Conservation (phyloP, 768 basidiomycete species). For the Porpolomopsis calyptriformis region DNA sequence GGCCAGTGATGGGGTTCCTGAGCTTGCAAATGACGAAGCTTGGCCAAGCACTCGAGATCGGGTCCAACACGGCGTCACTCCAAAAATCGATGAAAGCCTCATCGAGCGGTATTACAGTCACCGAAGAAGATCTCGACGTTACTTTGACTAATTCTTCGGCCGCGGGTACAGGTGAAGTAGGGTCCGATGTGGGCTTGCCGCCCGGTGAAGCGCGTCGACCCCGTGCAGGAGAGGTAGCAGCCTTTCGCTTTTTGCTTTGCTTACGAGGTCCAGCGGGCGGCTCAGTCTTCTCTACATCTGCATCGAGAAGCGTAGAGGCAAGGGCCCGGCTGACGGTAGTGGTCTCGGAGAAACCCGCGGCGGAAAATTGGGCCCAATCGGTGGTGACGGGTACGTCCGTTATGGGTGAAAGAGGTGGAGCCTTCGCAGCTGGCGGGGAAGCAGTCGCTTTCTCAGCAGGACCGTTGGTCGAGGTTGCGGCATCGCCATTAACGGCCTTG, state of each 20-base stretch:
- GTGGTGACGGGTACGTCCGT: slow-evolving; percentile 18
- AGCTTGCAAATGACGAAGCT: slow-evolving; percentile 63
- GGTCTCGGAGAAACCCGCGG: slow-evolving; percentile 46
- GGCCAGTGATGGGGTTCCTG: slow-evolving; percentile 28
- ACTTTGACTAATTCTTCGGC: slow-evolving; percentile 16
- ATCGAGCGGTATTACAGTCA: slow-evolving; percentile 51
- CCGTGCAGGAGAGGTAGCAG: slow-evolving; percentile 10
- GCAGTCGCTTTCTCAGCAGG: slow-evolving; percentile 12
- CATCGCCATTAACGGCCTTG: slow-evolving; percentile 8
- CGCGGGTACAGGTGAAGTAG: neutral
- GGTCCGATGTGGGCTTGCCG: slow-evolving; percentile 16
- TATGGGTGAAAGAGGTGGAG: slow-evolving; percentile 19
- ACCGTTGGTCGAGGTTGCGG: slow-evolving; percentile 10
- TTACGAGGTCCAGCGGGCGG: slow-evolving; percentile 30
- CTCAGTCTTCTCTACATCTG: slow-evolving; percentile 45
- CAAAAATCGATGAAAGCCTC: slow-evolving; percentile 81
- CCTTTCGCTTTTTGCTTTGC: slow-evolving; percentile 14
- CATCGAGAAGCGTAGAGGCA: slow-evolving; percentile 46
- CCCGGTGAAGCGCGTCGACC: slow-evolving; percentile 19
- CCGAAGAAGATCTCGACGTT: slow-evolving; percentile 29
- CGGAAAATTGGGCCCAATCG: slow-evolving; percentile 65
- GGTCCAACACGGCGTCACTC: slow-evolving; percentile 63
- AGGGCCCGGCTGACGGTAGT: slow-evolving; percentile 33
- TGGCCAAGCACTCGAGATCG: slow-evolving; percentile 56
- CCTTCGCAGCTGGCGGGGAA: slow-evolving; percentile 21